Percentiles rank a stretch among this genome's conserved stretches.
Evolutionary conservation across 2,329 filamentous ascomycete genomes (phyloP).

Genomic region (Fusarium sp.): DNA sequence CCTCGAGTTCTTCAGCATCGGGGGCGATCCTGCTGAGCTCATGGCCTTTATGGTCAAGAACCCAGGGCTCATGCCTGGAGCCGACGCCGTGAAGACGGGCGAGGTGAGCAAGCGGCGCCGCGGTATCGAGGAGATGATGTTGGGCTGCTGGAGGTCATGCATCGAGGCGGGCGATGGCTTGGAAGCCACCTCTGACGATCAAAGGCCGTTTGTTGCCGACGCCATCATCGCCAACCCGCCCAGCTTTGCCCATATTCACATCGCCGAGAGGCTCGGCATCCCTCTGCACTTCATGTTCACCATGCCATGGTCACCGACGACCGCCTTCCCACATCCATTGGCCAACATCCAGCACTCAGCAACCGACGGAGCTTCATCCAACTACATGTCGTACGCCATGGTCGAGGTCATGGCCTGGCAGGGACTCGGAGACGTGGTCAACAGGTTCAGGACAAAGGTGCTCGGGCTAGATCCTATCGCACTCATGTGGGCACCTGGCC

Average conservation of each 20-base stretch:
- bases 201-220: constrained; percentile 82
- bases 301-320: constrained; percentile 93
- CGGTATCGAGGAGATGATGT: constrained; percentile 81
- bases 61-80: constrained; percentile 84
- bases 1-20: constrained; percentile 81
- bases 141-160: constrained; percentile 88
- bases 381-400: constrained; percentile 85
- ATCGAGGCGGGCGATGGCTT: constrained; percentile 80
- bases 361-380: constrained; percentile 79
- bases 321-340: constrained; percentile 86
- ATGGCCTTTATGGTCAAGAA: constrained; percentile 96
- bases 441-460: constrained; percentile 81
- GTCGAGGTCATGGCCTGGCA: constrained; percentile 96
- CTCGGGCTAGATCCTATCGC: constrained; percentile 83
- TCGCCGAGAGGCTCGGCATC: constrained; percentile 79
- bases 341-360: constrained; percentile 84
- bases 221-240: constrained; percentile 84
- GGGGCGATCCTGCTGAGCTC: constrained; percentile 78
- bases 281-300: constrained; percentile 92
- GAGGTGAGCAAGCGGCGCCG: constrained; percentile 80
- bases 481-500: constrained; percentile 83
- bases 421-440: constrained; percentile 90
- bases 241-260: constrained; percentile 80
- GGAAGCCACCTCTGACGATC: constrained; percentile 57
- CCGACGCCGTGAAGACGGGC: constrained; percentile 80